Conservation (phyloP, 2,329 filamentous ascomycete species). For the Colletotrichum cordylinicola region DNA sequence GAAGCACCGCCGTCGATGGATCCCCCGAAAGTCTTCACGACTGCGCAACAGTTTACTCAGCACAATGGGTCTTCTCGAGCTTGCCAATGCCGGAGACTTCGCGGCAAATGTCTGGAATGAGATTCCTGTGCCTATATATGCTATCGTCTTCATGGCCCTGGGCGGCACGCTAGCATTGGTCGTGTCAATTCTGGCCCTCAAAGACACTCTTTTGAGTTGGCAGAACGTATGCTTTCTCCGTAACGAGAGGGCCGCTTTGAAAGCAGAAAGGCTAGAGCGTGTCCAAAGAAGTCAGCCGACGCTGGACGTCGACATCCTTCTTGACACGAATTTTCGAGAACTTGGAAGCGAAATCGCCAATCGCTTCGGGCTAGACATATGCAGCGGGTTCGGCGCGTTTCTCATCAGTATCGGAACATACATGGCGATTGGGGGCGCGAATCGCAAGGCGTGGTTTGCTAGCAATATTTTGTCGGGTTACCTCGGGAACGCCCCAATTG, state of each 20-base stretch:
- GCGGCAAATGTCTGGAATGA: slow-evolving; percentile 64
- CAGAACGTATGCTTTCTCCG: slow-evolving; percentile 51
- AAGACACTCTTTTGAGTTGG: slow-evolving; percentile 48
- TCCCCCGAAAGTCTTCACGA: not conserved
- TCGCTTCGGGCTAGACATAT: slow-evolving; percentile 54
- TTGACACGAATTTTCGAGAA: slow-evolving; percentile 54
- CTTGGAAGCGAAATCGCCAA: slow-evolving; percentile 56
- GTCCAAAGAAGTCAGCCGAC: not conserved
- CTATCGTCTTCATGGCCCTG: slow-evolving; percentile 56
- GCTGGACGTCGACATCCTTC: slow-evolving; percentile 37
- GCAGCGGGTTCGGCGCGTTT: slow-evolving; percentile 55
- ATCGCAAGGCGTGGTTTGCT: slow-evolving; percentile 44
- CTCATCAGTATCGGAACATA: slow-evolving; percentile 57
- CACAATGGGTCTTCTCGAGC: slow-evolving; percentile 54
- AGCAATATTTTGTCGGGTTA: slow-evolving; percentile 62
- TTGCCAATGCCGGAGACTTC: slow-evolving; percentile 62
- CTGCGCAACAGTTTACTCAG: not conserved
- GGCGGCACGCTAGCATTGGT: slow-evolving; percentile 52
- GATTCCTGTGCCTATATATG: slow-evolving; percentile 53
- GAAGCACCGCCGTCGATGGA: not conserved
- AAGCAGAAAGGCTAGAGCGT: slow-evolving; percentile 19
- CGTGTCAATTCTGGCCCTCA: slow-evolving; percentile 50
- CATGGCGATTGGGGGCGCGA: slow-evolving; percentile 57
- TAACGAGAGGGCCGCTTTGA: slow-evolving; percentile 42
- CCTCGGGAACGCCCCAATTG: slow-evolving; percentile 56